These are phyloP conservation scores for Asterionellopsis glacialis DNA, from an alignment of 108 stramenopile genomes.

Conservation along the genomic window DNA sequence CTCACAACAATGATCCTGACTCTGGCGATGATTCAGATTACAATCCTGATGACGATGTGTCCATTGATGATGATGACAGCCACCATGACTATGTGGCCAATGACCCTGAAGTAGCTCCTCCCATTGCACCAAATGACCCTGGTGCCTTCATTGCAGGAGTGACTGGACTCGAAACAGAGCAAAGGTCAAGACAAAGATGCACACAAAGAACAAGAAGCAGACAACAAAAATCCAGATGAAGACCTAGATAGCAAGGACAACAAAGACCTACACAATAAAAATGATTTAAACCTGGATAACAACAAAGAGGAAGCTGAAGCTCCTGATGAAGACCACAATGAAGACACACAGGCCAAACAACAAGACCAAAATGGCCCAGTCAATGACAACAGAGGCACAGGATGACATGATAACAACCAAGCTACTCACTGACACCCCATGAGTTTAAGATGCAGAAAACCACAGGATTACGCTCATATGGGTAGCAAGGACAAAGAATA, in stretches of 20 bases:
- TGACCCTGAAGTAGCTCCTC: conserved; percentile 11
- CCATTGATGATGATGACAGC: conserved; percentile 16
- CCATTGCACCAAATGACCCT: background rate
- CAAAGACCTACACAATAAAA: too few species aligned
- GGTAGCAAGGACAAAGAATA: too few species aligned
- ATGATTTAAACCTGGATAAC: too few species aligned
- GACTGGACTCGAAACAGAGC: background rate
- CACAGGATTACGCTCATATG: too few species aligned
- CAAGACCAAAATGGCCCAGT: too few species aligned
- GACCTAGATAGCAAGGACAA: conserved; percentile 8
- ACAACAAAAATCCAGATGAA: conserved; percentile 8
- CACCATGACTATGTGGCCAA: conserved; percentile 5
- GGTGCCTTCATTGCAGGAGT: background rate
- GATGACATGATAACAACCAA: too few species aligned
- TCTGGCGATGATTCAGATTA: background rate
- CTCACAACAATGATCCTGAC: conserved; percentile 3
- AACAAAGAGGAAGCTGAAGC: too few species aligned
- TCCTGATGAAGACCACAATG: too few species aligned
- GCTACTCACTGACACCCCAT: too few species aligned
- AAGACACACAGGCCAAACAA: too few species aligned
- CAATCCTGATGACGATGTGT: conserved; percentile 6
- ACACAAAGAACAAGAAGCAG: conserved; percentile 5
- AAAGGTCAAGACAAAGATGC: background rate
- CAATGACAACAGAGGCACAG: too few species aligned
- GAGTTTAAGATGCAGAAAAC: too few species aligned